Evolutionary conservation across 305 asterid genomes (phyloP).

Genomic region (Solanum hybrid): DNA sequence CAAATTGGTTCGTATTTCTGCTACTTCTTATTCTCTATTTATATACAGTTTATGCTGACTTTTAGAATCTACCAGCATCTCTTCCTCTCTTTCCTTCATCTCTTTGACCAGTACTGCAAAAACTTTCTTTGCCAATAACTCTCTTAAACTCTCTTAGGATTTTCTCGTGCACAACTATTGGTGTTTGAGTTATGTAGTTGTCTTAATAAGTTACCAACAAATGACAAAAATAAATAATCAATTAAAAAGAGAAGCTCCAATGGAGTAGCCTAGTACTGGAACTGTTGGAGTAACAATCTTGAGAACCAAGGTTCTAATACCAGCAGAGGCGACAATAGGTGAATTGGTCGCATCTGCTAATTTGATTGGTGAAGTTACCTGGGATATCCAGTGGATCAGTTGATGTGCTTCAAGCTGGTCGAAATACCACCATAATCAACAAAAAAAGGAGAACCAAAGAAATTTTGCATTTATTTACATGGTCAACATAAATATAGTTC

Average conservation of each 20-base stretch:
- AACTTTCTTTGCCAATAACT: not conserved
- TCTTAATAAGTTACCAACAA: not conserved
- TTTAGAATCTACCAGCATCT: not conserved
- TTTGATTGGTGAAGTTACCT: not conserved
- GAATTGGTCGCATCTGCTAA: not conserved
- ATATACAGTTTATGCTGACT: not conserved
- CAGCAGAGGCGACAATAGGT: not conserved
- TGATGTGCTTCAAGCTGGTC: not conserved
- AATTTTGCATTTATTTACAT: not conserved
- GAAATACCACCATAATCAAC: not conserved
- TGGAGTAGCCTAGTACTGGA: not conserved
- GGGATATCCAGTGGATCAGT: not conserved
- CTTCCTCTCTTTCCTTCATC: not conserved
- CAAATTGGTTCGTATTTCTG: slow-evolving; percentile 66
- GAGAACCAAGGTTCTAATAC: not conserved
- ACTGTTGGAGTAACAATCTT: not conserved
- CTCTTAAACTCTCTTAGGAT: not conserved
- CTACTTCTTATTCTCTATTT: not conserved
- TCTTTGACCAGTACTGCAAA: not conserved
- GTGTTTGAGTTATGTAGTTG: not conserved
- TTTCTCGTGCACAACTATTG: not conserved
- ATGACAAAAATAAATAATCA: not conserved
- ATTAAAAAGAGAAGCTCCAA: not conserved
- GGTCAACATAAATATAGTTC: not conserved
- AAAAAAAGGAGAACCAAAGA: not conserved